Conservation (phyloP, 192 early-diverging fungal genomes). For the Coemansia sp. region DNA sequence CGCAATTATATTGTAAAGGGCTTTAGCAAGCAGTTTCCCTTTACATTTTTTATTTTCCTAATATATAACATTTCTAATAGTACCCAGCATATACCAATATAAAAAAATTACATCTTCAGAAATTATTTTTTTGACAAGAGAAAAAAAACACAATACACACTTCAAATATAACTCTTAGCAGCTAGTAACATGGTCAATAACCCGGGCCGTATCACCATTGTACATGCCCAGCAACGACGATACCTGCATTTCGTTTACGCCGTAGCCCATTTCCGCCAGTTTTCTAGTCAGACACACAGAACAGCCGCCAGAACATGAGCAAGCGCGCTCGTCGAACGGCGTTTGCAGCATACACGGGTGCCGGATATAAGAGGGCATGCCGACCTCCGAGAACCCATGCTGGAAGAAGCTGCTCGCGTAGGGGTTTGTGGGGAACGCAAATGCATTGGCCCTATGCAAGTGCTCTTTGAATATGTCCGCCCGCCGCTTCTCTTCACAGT, state of each 20-base stretch:
- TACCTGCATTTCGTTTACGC: constrained; percentile 1
- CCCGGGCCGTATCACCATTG: constrained; percentile 9
- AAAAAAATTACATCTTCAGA: too few species aligned
- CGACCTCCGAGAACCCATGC: constrained; percentile 45
- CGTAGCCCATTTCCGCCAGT: constrained; percentile 8
- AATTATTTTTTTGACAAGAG: background rate
- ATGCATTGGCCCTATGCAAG: constrained; percentile 25
- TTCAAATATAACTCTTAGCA: background rate
- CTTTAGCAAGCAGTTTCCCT: background rate
- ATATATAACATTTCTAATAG: too few species aligned
- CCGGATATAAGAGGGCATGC: constrained; percentile 41
- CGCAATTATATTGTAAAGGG: background rate
- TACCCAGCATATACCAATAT: too few species aligned
- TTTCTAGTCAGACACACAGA: constrained; percentile 2
- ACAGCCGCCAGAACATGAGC: constrained; percentile 25
- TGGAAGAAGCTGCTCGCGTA: constrained; percentile 49
- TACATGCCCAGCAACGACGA: constrained; percentile 10
- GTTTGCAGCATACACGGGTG: constrained; percentile 44
- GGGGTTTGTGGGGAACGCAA: constrained; percentile 47
- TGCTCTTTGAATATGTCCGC: constrained; percentile 36
- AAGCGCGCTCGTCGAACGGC: constrained; percentile 25
- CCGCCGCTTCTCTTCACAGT: background rate
- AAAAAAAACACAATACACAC: too few species aligned
- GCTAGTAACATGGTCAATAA: constrained; percentile 14
- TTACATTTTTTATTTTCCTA: background rate